Evolutionary conservation across 2,329 filamentous ascomycete species (phyloP), one percentile per base, ranked within the genome.

Genomic region (Macrophomina tecta): DNA sequence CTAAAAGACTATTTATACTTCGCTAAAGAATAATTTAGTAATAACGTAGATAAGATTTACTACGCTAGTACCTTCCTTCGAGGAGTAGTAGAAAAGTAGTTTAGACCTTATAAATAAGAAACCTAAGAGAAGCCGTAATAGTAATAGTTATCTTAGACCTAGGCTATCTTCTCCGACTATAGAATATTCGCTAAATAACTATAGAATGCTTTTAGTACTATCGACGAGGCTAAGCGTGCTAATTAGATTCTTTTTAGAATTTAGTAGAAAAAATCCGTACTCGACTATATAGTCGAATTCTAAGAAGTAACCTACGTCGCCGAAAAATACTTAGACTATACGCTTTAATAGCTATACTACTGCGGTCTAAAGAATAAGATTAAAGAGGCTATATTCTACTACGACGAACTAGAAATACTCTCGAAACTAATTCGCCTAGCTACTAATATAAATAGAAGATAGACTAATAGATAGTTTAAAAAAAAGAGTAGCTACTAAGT

Each of bases 401-500:
- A 48, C 6, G 6, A 48, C n/a, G 6, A 48, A 48, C 45, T 18
- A 16, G n/a, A 48, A 18, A 2, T 48, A 16, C n/a, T 48, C 6
- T 2, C 2, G 4, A 48, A 48, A 16, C 6, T 48, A 48, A 48
- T 48, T 18, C 1, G n/a, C 1, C n/a, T 48, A 16, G n/a, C 4
- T 2, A 48, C 6, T 2, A 18, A 48, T 16, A 48, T 48, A 48
- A 18, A 48, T 18, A 16, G n/a, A 16, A n/a, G n/a, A n/a, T n/a
- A 48, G n/a, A 18, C 45, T 48, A 48, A 48, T 48, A 48, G 45
- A 48, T 48, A 48, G 16, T 48, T 48, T 48, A 48, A 48, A 18
- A 48, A 48, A 5, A 48, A 48, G n/a, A 18, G 4, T 18, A 18
- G n/a, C n/a, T 16, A 16, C n/a, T 48, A 48, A 16, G 45, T 18